Percentiles rank a stretch among this genome's conserved stretches.
Conservation (phyloP, 768 basidiomycete genomes). For the Tricholoma sp. region DNA sequence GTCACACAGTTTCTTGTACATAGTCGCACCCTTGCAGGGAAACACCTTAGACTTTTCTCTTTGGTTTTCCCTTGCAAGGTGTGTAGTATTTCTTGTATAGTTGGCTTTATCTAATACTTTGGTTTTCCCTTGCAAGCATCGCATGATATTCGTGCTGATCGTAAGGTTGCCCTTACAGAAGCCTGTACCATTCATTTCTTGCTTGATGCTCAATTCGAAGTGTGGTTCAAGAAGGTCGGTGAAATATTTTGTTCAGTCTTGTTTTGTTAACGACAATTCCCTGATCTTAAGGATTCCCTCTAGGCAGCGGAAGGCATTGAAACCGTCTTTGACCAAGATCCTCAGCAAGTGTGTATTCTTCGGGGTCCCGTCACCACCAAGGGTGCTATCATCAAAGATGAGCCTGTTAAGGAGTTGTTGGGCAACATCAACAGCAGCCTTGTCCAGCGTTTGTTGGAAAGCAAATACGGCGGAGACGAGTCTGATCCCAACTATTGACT, state of each 20-base stretch:
- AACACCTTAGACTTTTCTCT: no score
- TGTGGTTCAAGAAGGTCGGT: conserved; percentile 98
- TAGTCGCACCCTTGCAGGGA: no score
- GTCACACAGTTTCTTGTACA: no score
- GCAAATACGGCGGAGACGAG: conserved; percentile 72
- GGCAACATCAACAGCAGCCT: conserved; percentile 81
- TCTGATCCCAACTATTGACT: conserved; percentile 77
- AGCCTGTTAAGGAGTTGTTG: conserved; percentile 89
- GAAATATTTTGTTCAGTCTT: not conserved
- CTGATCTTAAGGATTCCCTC: conserved; percentile 69
- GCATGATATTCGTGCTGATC: no score
- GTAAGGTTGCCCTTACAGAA: no score
- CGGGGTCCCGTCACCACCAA: conserved; percentile 96
- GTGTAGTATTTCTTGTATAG: no score
- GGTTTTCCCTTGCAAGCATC: no score
- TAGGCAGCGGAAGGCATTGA: conserved; percentile 99
- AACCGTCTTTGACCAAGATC: conserved; percentile 98
- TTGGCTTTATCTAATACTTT: no score
- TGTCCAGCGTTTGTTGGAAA: conserved; percentile 70
- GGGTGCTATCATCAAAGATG: conserved; percentile 82
- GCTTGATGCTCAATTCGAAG: conserved; percentile 87
- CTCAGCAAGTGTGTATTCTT: conserved; percentile 95
- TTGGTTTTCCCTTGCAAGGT: no score
- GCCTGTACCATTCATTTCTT: conserved; percentile 97
- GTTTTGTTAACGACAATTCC: not conserved